A percentile compares a stretch with the other conserved stretches of the same genome.
Conservation (phyloP, 1,284 basidiomycete genomes). For the Clitocybe nebularis region DNA sequence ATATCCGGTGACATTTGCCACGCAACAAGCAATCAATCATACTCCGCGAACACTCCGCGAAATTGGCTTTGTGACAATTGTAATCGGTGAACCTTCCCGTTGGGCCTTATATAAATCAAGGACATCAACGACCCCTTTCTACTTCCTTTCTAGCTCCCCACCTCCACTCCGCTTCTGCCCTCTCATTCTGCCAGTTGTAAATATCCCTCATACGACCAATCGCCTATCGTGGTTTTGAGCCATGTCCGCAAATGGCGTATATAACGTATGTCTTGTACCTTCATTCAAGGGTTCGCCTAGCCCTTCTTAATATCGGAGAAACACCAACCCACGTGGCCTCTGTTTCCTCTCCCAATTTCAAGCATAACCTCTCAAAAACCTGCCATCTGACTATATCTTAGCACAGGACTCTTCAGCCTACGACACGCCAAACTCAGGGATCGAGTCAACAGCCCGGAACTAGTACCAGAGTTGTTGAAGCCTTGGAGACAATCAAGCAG, state of each 20-base stretch:
- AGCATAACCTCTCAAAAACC: not conserved
- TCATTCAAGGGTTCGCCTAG: not conserved
- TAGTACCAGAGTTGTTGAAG: conserved; percentile 52
- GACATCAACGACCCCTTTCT: conserved; percentile 13
- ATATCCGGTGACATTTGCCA: conserved; percentile 13
- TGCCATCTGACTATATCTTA: conserved; percentile 24
- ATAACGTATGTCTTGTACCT: conserved; percentile 11
- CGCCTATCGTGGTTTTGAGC: not conserved
- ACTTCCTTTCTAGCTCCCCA: conserved; percentile 11
- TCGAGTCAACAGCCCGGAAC: conserved; percentile 8
- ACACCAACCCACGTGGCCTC: conserved; percentile 15
- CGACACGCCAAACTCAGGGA: conserved; percentile 36
- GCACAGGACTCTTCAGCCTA: conserved; percentile 63
- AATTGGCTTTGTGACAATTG: conserved; percentile 13
- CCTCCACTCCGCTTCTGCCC: conserved; percentile 1
- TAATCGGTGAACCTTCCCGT: conserved; percentile 18
- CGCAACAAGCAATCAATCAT: not conserved
- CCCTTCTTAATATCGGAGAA: conserved; percentile 1
- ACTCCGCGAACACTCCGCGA: conserved; percentile 14
- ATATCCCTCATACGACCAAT: not conserved
- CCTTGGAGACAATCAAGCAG: conserved; percentile 78
- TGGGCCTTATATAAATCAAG: conserved; percentile 14
- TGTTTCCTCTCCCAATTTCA: conserved; percentile 2
- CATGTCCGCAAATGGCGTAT: conserved; percentile 16
- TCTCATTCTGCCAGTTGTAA: not conserved